Percentiles rank a stretch among this genome's conserved stretches.
phyloP scores from a whole-genome alignment of 306 rosid species.

The Cyamopsis tetragonoloba region DNA sequence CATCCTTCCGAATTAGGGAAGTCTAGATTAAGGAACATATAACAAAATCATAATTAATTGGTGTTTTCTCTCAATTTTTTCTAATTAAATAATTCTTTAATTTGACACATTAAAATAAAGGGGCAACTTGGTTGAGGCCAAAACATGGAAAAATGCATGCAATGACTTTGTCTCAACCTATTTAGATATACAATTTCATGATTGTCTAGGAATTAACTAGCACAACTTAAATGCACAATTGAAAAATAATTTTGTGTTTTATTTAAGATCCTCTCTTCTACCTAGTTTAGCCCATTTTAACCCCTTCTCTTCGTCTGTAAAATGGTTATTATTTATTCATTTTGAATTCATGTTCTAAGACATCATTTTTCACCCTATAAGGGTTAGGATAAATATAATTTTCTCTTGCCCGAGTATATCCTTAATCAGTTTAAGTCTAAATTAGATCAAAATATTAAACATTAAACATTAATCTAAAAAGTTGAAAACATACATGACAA shows the following conservation, averaged over 20 bases:
- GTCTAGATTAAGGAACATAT: not conserved
- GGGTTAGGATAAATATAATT: no score
- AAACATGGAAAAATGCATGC: constrained; percentile 46
- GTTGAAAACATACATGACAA: constrained; percentile 40
- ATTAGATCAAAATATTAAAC: no score
- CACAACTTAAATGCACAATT: no score
- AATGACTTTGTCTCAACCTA: constrained; percentile 79
- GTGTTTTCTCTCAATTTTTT: constrained; percentile 30
- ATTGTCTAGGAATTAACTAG: constrained; percentile 50
- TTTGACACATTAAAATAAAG: constrained; percentile 4
- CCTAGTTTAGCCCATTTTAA: no score
- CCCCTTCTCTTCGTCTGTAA: no score
- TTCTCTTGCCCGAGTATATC: no score
- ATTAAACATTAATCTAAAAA: constrained; percentile 37
- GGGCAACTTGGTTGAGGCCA: constrained; percentile 45
- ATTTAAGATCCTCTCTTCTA: no score
- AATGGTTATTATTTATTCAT: no score
- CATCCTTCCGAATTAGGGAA: constrained; percentile 55
- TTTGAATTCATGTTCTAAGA: no score
- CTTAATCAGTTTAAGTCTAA: no score
- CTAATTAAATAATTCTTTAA: not conserved
- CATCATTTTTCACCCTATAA: no score
- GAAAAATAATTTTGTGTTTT: no score
- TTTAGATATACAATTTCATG: constrained; percentile 56
- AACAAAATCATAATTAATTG: constrained; percentile 35